Conservation (phyloP, 2,329 filamentous ascomycete species). For the Annulohypoxylon truncatum region DNA sequence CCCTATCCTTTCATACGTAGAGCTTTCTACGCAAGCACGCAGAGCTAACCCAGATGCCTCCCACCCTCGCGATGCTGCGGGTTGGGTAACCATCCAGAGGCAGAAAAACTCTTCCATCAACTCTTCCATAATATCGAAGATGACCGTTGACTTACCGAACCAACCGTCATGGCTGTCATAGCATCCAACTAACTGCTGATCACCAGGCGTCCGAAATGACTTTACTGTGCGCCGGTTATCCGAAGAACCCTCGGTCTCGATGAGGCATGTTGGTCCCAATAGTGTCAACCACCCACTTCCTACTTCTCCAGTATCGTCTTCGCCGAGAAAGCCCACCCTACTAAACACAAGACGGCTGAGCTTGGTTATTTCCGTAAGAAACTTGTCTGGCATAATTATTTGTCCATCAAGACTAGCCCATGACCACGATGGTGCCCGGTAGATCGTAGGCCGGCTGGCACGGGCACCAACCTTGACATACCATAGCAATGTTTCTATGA, state of each 20-base stretch:
- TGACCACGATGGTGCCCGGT: constrained; percentile 17
- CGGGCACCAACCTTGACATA: constrained; percentile 4
- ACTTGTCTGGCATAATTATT: not conserved
- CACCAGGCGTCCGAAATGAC: not conserved
- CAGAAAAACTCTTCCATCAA: not conserved
- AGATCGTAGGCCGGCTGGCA: not conserved
- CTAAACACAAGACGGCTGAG: constrained; percentile 1
- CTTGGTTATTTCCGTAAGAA: not conserved
- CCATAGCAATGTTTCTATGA: constrained; percentile 15
- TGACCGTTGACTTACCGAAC: not conserved
- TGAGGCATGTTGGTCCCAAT: constrained; percentile 1
- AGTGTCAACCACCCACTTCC: not conserved
- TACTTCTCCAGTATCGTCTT: constrained; percentile 13
- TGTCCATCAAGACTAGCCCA: constrained; percentile 19
- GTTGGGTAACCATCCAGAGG: constrained; percentile 12
- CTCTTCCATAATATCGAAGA: constrained; percentile 10
- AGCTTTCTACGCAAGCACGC: not conserved
- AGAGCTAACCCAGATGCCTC: constrained; percentile 12
- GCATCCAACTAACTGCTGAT: not conserved
- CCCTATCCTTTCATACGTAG: constrained; percentile 2
- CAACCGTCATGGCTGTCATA: not conserved
- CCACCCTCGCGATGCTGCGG: constrained; percentile 5
- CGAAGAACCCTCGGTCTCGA: not conserved
- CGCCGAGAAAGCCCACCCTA: not conserved
- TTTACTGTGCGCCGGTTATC: not conserved